Base-by-base conservation (phyloP, 208 protist species). In the Leishmania guyanensis region DNA sequence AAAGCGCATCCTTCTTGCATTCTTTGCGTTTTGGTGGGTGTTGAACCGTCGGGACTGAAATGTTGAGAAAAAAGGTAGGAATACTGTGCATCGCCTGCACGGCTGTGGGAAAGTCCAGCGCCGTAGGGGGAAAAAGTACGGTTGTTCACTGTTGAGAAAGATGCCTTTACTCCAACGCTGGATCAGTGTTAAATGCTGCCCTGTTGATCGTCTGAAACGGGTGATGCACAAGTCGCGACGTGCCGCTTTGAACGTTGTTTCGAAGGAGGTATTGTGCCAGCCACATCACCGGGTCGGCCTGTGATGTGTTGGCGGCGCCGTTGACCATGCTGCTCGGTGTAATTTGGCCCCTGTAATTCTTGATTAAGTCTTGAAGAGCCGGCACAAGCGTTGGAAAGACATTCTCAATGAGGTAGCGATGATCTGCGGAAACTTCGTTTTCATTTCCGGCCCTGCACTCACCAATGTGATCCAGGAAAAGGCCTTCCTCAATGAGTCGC, bases 321-420 rank as follows among this genome's bases (percentile, higher is more conserved):
- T 70, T 84, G 36, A 85, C 83, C 20, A n/a, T 66, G 50, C 14
- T 65, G 26, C 80, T 6, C 3, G 46, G 48, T 22, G 66, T 29
- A 36, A 64, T 53, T 46, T 46, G 56, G 29, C 82, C 84, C 56
- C 60, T 74, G 62, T 85, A 75, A 36, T 71, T 53, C 46, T 80
- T 94, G 83, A 78, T 89, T 62, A 91, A 80, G 62, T 94, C 90
- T 64, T 93, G 85, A 29, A 96, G 79, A 1, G 87, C 91, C 39
- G 91, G 93, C 50, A 96, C 86, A 72, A 96, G 84, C 14, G 93
- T 94, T 2, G 93, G 93, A 83, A 94, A 96, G 0, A 96, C 86
- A 17, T 84, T 88, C 70, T 92, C 85, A n/a, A 86, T 78, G 50
- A 96, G 84, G 71, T 96, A 96, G 9, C 82, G 79, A 4, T 77